Conservation (phyloP, 2,329 filamentous ascomycete species). For the Sporothrix luriei region DNA sequence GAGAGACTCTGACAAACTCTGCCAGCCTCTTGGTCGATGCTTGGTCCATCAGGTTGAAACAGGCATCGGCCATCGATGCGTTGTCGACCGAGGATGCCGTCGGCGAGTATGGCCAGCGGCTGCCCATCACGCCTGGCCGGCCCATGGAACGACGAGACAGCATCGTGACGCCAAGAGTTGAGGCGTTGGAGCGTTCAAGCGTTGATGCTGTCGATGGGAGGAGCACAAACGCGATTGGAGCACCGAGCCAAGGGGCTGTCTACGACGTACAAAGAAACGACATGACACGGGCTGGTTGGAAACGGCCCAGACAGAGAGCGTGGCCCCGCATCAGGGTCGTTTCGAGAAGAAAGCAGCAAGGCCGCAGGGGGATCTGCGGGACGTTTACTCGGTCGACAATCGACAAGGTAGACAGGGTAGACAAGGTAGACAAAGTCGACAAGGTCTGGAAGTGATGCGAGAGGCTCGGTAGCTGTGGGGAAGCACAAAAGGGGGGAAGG, state of each 20-base stretch:
- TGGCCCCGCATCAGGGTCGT: neutral
- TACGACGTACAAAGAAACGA: no score
- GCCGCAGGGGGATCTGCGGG: neutral
- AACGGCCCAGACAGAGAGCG: neutral
- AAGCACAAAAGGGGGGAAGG: no score
- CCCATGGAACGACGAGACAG: neutral
- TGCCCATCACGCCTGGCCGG: no score
- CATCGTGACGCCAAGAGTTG: constrained; percentile 22
- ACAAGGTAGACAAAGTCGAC: neutral
- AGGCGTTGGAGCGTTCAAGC: neutral
- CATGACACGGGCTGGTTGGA: neutral
- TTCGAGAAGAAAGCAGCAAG: constrained; percentile 14
- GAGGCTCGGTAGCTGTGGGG: constrained; percentile 12
- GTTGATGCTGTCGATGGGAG: neutral
- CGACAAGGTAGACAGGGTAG: neutral
- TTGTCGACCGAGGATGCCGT: no score
- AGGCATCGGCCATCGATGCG: neutral
- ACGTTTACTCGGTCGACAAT: neutral
- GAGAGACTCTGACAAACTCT: no score
- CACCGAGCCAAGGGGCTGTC: neutral
- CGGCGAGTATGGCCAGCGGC: no score
- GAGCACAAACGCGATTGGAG: neutral
- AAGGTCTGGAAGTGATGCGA: neutral
- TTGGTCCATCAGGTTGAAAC: constrained; percentile 17
- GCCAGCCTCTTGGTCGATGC: neutral